Base-by-base conservation (phyloP, 495 filamentous ascomycete species). In the Platismatia glauca region DNA sequence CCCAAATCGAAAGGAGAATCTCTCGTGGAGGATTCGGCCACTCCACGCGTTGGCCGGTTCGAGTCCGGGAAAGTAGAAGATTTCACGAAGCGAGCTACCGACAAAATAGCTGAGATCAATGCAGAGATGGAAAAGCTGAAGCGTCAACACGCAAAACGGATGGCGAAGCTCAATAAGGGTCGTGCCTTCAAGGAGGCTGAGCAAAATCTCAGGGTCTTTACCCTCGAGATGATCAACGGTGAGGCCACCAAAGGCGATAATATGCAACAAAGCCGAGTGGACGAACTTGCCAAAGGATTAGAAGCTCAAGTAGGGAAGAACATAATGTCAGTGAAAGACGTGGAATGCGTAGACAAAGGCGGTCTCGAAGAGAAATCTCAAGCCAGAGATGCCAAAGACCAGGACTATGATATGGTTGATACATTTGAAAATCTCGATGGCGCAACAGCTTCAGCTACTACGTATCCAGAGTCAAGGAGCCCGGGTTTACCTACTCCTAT, bases 71-170 rank as follows among this genome's bases (percentile, higher is more conserved):
- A 89, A 66, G 85, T 86, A 15, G 84, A 87, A 55, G 85, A 91
- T 66, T 95, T 97, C 69, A 84, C 85, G 33, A 84, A 87, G 61
- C 82, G 89, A 35, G 88, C 88, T 7, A 75, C 78, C 43, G 82
- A 84, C 35, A 85, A 84, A 64, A 79, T 89, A 3, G 77, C 76
- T 3, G 79, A 88, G 39, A 84, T 85, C 63, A 82, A 85, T 44
- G 83, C 83, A 7, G 91, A 96, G 71, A 89, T 97, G 52, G 85
- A 91, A 66, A 81, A 84, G 58, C 79, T 98, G 79, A 92, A 88
- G 75, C 79, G 78, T 16, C 81, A 88, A 33, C 92, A 98, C 72
- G 83, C 83, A 1, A 86, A 79, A 65, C 79, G 83, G 33, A 82
- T 96, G 76, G 80, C 84, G 15, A 89, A 86, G 68, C 82, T 96